Conservation (phyloP, 805 yeast species). For the Monosporozyma yasuniensis region DNA sequence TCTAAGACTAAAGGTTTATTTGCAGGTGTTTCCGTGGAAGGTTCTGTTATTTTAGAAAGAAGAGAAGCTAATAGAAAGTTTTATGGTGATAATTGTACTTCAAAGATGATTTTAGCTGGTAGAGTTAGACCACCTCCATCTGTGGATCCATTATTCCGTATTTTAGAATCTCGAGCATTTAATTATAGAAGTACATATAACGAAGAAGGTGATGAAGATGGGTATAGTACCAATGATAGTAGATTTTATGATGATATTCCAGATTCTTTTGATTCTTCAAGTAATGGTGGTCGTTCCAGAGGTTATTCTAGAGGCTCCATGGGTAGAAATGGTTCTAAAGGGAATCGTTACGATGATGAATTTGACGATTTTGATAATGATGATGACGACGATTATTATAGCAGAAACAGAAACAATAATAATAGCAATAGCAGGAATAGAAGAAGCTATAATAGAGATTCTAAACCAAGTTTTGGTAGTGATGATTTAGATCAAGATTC, state of each 20-base stretch:
- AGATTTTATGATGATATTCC: constrained; percentile 52
- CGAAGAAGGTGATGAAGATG: constrained; percentile 55
- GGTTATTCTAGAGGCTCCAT: constrained; percentile 12
- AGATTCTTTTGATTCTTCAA: constrained; percentile 34
- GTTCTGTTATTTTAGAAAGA: constrained; percentile 92
- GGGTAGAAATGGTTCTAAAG: constrained; percentile 6
- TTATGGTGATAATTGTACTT: constrained; percentile 81
- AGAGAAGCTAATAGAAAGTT: constrained; percentile 94
- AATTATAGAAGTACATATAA: constrained; percentile 39
- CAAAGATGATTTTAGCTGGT: constrained; percentile 77
- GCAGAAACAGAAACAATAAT: constrained; percentile 4
- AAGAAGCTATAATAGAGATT: constrained; percentile 7
- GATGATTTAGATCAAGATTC: constrained; percentile 22
- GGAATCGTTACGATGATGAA: constrained; percentile 19
- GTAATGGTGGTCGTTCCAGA: constrained; percentile 23
- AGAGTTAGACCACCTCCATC: constrained; percentile 89
- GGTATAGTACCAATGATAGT: constrained; percentile 56
- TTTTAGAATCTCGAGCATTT: constrained; percentile 80
- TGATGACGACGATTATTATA: constrained; percentile 21
- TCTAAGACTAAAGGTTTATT: constrained; percentile 93
- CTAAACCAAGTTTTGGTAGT: constrained; percentile 6
- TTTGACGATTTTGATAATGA: constrained; percentile 20
- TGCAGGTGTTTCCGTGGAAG: constrained; percentile 96
- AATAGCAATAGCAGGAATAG: constrained; percentile 1
- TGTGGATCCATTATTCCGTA: constrained; percentile 77